A percentile compares a stretch with the other conserved stretches of the same genome.
These are phyloP conservation scores for Heritiera fomes DNA, from an alignment of 345 rosid genomes.

Conservation along the genomic window DNA sequence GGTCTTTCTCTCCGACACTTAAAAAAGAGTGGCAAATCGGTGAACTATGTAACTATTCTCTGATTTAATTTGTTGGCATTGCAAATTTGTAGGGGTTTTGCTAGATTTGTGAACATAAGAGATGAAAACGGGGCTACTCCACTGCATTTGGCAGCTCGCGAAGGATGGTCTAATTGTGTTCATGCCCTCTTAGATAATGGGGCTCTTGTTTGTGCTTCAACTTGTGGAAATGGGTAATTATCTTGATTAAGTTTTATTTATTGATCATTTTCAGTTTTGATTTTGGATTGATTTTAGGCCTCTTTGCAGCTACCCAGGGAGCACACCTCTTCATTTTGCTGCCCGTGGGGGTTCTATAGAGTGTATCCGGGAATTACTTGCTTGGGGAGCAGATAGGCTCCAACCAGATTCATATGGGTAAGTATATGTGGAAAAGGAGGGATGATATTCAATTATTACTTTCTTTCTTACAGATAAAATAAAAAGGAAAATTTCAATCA, in stretches of 20 bases:
- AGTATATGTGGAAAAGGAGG: constrained; percentile 31
- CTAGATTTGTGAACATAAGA: constrained; percentile 55
- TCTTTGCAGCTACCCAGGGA: constrained; percentile 76
- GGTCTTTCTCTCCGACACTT: constrained; percentile 39
- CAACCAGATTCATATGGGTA: constrained; percentile 93
- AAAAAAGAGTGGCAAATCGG: background rate
- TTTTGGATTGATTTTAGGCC: constrained; percentile 7
- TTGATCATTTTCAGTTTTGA: background rate
- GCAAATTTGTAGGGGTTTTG: constrained; percentile 45
- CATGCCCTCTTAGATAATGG: constrained; percentile 53
- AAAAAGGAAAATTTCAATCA: background rate
- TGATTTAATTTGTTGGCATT: constrained; percentile 17
- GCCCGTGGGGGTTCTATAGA: constrained; percentile 97
- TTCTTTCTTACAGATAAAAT: background rate
- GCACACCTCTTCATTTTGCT: constrained; percentile 98
- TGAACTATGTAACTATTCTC: background rate
- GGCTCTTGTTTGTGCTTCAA: constrained; percentile 57
- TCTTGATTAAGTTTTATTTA: background rate
- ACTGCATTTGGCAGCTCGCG: constrained; percentile 54
- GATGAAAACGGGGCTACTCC: constrained; percentile 55
- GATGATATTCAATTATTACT: background rate
- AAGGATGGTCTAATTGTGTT: constrained; percentile 48
- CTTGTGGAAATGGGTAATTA: constrained; percentile 55
- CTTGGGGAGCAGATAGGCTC: constrained; percentile 68
- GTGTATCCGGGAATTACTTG: constrained; percentile 51